Evolutionary conservation across 2,329 filamentous ascomycete species (phyloP).

Genomic region (Rutstroemia sp.): DNA sequence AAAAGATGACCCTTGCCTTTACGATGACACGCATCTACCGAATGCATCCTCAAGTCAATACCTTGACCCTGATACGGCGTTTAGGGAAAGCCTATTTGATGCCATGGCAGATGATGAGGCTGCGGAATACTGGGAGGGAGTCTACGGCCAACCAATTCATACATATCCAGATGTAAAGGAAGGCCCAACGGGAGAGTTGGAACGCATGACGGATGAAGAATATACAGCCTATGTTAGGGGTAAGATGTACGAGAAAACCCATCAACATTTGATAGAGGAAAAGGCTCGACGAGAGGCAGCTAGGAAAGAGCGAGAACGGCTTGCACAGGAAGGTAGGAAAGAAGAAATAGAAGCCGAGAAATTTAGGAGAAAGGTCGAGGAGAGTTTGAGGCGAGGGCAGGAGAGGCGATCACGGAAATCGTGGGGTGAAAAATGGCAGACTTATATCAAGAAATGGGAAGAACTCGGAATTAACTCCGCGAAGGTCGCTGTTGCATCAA

Average conservation of each 20-base stretch:
- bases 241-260: constrained; percentile 93
- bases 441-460: constrained; percentile 60
- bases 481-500: constrained; percentile 37
- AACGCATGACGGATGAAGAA: constrained; percentile 87
- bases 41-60: constrained; percentile 31
- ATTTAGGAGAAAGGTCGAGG: constrained; percentile 60
- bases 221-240: constrained; percentile 79
- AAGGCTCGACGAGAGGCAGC: constrained; percentile 53
- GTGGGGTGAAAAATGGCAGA: constrained; percentile 55
- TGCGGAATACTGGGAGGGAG: constrained; percentile 86
- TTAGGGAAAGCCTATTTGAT: constrained; percentile 91
- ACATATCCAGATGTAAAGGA: constrained; percentile 52
- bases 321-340: constrained; percentile 33
- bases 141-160: constrained; percentile 96
- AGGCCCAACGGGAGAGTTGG: constrained; percentile 49
- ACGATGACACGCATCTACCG: constrained; percentile 34
- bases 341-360: constrained; percentile 32
- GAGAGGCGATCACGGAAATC: constrained; percentile 44
- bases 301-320: constrained; percentile 40
- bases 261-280: constrained; percentile 76
- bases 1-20: constrained; percentile 29
- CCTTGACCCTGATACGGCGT: constrained; percentile 66
- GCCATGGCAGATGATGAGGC: constrained; percentile 96
- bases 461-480: constrained; percentile 35
- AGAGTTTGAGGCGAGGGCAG: constrained; percentile 59